Conservation (phyloP, 75 land plant genomes). For the Pinus taeda region DNA sequence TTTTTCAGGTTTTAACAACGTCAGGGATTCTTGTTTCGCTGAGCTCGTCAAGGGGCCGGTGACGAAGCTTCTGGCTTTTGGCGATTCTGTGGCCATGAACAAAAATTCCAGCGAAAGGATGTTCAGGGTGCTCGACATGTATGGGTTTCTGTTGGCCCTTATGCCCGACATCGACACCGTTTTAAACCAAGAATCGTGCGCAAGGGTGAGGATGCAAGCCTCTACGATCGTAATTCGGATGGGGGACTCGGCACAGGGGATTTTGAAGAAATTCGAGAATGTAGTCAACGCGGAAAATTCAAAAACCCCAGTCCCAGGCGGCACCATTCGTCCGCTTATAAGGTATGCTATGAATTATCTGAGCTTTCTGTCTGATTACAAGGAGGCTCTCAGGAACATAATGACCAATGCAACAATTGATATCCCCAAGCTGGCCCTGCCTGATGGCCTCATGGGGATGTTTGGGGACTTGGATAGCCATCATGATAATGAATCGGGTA, state of each 20-base stretch:
- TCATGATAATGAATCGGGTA: no score
- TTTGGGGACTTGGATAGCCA: neutral
- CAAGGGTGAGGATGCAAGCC: constrained; percentile 45
- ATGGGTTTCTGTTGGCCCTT: constrained; percentile 40
- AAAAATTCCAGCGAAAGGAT: constrained; percentile 48
- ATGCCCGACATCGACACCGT: constrained; percentile 53
- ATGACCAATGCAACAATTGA: constrained; percentile 21
- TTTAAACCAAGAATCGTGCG: constrained; percentile 48
- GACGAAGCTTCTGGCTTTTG: constrained; percentile 38
- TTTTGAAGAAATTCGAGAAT: constrained; percentile 59
- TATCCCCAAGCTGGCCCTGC: neutral
- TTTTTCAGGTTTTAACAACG: constrained; percentile 23
- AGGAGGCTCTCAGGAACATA: constrained; percentile 35
- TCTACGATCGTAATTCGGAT: constrained; percentile 36
- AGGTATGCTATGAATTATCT: constrained; percentile 69
- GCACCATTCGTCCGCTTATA: constrained; percentile 71
- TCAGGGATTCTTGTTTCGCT: constrained; percentile 52
- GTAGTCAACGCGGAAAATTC: constrained; percentile 60
- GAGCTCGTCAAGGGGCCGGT: constrained; percentile 53
- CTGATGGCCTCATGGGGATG: constrained; percentile 5
- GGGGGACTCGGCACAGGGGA: constrained; percentile 46
- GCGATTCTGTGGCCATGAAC: constrained; percentile 44
- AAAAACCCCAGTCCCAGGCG: constrained; percentile 44
- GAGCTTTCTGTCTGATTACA: constrained; percentile 46
- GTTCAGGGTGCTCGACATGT: constrained; percentile 63